Evolutionary conservation across 352 stramenopile genomes (phyloP).

Genomic region (Globisporangium okanoganense): DNA sequence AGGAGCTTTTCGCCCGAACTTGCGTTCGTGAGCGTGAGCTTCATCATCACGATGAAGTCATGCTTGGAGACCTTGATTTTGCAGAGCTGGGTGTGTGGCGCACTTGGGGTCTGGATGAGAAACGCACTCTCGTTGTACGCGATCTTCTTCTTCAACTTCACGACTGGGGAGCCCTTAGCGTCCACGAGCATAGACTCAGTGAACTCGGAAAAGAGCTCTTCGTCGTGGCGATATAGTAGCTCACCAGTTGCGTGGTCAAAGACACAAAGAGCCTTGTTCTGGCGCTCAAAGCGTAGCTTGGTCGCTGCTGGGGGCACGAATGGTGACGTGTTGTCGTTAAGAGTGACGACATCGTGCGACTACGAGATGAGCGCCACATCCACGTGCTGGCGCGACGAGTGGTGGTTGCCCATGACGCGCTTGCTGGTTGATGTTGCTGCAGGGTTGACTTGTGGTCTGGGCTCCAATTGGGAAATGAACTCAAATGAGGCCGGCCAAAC

Average conservation of each 20-base stretch:
- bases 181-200: conserved; percentile 1
- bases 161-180: background rate
- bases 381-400: background rate
- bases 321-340: background rate
- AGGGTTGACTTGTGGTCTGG: too few relatives aligned
- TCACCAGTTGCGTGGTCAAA: background rate
- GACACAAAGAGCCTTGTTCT: background rate
- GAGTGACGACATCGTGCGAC: too few relatives aligned
- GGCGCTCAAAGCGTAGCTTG: background rate
- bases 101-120: background rate
- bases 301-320: background rate
- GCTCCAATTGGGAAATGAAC: too few relatives aligned
- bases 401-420: background rate
- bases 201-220: background rate
- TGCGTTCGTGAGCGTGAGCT: background rate
- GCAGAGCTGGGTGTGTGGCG: background rate
- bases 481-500: too few relatives aligned
- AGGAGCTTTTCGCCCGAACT: background rate
- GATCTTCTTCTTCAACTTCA: background rate
- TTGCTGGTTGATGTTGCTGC: too few relatives aligned
- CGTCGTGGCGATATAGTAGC: background rate
- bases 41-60: background rate
- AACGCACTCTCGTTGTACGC: too few relatives aligned
- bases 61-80: background rate
- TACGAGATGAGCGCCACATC: background rate